Conservation (phyloP, 257 asterid species). For the Gynochthodes officinalis region DNA sequence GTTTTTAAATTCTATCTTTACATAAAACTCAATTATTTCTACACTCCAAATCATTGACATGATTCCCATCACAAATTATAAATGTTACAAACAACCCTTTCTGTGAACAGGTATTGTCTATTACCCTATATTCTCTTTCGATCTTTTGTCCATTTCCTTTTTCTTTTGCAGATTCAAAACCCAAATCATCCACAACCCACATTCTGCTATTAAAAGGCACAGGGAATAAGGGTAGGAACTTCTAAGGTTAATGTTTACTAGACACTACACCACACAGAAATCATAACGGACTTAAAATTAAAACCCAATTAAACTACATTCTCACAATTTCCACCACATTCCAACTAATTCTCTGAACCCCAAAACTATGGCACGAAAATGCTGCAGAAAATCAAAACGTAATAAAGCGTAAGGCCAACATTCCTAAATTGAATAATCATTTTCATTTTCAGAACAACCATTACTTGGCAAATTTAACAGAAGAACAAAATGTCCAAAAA, state of each 20-base stretch:
- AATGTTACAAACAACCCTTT: no score
- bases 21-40: not conserved
- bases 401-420: not conserved
- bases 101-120: not conserved
- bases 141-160: not conserved
- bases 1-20: not conserved
- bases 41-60: not conserved
- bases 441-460: not conserved
- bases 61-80: not conserved
- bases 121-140: not conserved
- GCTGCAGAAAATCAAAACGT: not conserved
- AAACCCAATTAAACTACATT: not conserved
- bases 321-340: not conserved
- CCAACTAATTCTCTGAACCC: not conserved
- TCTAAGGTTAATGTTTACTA: not conserved
- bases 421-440: not conserved
- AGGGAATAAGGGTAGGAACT: not conserved
- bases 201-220: not conserved
- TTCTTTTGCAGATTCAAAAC: not conserved
- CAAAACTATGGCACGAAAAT: not conserved
- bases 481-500: not conserved
- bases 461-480: not conserved
- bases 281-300: not conserved
- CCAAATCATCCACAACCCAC: not conserved
- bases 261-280: not conserved